Percentiles rank a stretch among this genome's conserved stretches.
These are phyloP conservation scores for Arachnopeziza araneosa DNA, from an alignment of 2,329 filamentous ascomycete genomes.

Conservation along the genomic window DNA sequence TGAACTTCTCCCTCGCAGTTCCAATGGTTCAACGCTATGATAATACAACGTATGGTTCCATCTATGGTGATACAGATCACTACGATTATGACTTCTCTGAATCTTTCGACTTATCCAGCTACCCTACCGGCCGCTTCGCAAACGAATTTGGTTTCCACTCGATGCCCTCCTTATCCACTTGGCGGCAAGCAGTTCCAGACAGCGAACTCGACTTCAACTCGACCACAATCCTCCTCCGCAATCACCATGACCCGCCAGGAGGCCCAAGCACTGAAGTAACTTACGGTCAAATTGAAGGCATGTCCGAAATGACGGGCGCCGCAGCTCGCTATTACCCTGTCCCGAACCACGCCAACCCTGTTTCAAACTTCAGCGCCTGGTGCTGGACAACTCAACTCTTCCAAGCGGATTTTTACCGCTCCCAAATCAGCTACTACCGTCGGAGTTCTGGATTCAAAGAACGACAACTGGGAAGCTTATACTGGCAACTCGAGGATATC, in stretches of 20 bases:
- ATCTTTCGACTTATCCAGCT: conserved; percentile 49
- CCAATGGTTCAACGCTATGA: conserved; percentile 52
- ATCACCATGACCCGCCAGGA: conserved; percentile 53
- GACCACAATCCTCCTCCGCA: conserved; percentile 47
- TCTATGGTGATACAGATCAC: conserved; percentile 56
- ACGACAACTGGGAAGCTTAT: conserved; percentile 53
- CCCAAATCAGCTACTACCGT: conserved; percentile 56
- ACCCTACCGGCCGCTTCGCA: conserved; percentile 54
- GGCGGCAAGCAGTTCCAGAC: conserved; percentile 47
- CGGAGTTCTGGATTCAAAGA: conserved; percentile 51
- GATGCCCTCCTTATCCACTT: conserved; percentile 55
- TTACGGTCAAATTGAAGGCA: conserved; percentile 37
- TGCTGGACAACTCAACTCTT: conserved; percentile 57
- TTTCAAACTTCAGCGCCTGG: conserved; percentile 58
- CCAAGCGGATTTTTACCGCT: conserved; percentile 57
- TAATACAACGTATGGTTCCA: conserved; percentile 44
- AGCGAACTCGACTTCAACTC: conserved; percentile 53
- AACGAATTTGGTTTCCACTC: conserved; percentile 61
- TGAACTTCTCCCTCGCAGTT: conserved; percentile 47
- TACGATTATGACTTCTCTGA: conserved; percentile 51
- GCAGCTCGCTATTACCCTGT: conserved; percentile 51
- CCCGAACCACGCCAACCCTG: conserved; percentile 45
- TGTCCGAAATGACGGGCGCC: conserved; percentile 53
- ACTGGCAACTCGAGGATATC: conserved; percentile 62
- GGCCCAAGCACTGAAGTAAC: conserved; percentile 42